These are phyloP conservation scores for Ambrosia trifida DNA, from an alignment of 129 eudicot species.

Conservation along the genomic window DNA sequence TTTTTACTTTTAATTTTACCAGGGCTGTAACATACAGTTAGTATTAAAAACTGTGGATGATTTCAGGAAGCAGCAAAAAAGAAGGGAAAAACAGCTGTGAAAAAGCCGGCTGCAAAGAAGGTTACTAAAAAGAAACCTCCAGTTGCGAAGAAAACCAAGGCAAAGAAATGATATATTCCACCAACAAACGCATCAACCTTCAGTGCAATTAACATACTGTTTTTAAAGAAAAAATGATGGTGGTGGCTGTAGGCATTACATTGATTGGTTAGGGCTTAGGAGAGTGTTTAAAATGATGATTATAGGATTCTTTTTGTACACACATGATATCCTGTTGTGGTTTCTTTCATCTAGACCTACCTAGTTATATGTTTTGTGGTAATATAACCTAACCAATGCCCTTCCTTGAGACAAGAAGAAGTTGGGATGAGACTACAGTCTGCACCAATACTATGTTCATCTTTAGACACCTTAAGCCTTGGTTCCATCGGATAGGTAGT, in stretches of 20 bases:
- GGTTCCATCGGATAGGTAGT: too few relatives aligned
- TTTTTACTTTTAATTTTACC: slow-evolving; percentile 16
- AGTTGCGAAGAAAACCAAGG: slow-evolving; percentile 68
- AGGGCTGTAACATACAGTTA: slow-evolving; percentile 5
- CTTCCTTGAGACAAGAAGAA: too few relatives aligned
- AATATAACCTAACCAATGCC: too few relatives aligned
- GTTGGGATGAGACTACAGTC: too few relatives aligned
- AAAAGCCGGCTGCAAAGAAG: slow-evolving; percentile 63
- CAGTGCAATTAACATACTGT: neutral
- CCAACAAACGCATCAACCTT: neutral
- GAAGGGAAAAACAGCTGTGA: slow-evolving; percentile 64
- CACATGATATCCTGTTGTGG: neutral
- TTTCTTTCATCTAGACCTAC: too few relatives aligned
- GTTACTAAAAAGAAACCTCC: slow-evolving; percentile 75
- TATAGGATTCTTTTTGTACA: neutral
- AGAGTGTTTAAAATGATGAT: slow-evolving; percentile 3
- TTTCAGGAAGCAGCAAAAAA: slow-evolving; percentile 55
- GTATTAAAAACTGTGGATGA: slow-evolving; percentile 29
- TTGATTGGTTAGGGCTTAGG: neutral
- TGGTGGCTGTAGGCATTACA: neutral
- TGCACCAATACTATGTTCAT: too few relatives aligned
- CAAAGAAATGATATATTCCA: slow-evolving; percentile 54
- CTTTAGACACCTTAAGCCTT: too few relatives aligned
- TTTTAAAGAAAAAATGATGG: neutral
- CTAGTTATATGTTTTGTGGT: too few relatives aligned